A percentile compares a stretch with the other conserved stretches of the same genome.
These are phyloP conservation scores for Xylaria sp. DNA, from an alignment of 2,329 filamentous ascomycete species.

Conservation along the genomic window DNA sequence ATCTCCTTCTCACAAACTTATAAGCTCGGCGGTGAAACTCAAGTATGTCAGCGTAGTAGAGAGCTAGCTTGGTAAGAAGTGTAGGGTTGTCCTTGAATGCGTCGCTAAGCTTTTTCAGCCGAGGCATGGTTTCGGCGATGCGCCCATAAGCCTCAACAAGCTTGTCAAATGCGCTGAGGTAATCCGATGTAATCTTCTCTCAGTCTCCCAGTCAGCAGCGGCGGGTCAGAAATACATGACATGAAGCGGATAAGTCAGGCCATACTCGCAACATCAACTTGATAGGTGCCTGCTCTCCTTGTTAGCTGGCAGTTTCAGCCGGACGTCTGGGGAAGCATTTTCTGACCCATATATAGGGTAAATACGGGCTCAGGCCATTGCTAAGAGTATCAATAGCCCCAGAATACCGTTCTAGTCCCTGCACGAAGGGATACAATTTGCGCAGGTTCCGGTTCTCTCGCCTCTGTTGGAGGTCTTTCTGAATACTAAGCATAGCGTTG, in stretches of 20 bases:
- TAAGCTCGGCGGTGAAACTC: conserved; percentile 10
- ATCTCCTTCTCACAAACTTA: conserved; percentile 5
- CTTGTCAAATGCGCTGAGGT: conserved; percentile 10
- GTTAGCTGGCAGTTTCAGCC: not conserved
- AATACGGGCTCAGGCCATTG: conserved; percentile 10
- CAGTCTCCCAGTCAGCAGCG: not conserved
- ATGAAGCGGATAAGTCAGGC: not conserved
- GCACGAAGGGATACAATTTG: conserved; percentile 2
- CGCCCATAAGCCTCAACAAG: conserved; percentile 1
- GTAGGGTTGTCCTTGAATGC: conserved; percentile 1
- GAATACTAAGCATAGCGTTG: not conserved
- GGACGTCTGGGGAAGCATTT: not conserved
- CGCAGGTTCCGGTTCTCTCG: conserved; percentile 12
- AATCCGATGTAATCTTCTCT: conserved; percentile 9
- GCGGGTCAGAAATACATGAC: not conserved
- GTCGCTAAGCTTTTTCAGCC: not conserved
- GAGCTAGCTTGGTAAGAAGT: conserved; percentile 1
- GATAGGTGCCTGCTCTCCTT: conserved; percentile 2
- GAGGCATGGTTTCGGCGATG: conserved; percentile 6
- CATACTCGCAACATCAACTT: conserved; percentile 17
- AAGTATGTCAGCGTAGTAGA: conserved; percentile 10
- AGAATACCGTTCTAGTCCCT: conserved; percentile 6
- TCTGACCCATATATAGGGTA: conserved; percentile 11
- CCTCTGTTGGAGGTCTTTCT: conserved; percentile 6
- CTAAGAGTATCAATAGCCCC: conserved; percentile 6